Evolutionary conservation across 257 asterid species (phyloP).

Genomic region (Avicennia marina): DNA sequence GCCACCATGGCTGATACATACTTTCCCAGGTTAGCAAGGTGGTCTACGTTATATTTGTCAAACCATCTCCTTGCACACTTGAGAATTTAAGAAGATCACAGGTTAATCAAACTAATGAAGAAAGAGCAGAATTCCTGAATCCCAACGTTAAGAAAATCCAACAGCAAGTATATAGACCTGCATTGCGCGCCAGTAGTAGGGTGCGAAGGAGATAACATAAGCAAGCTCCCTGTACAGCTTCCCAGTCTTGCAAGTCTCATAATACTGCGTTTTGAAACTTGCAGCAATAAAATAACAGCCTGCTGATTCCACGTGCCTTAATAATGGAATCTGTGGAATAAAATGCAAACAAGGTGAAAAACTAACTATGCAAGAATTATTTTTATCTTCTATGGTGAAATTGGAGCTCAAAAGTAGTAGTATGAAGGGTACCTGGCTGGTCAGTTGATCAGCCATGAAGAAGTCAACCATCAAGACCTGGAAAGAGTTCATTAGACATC

Average conservation of each 20-base stretch:
- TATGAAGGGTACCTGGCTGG: conserved; percentile 69
- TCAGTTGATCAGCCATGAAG: conserved; percentile 98
- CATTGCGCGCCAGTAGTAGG: conserved; percentile 97
- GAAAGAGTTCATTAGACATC: neutral
- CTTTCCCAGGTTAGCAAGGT: conserved; percentile 81
- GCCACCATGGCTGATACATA: conserved; percentile 98
- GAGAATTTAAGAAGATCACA: neutral
- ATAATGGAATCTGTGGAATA: conserved; percentile 55
- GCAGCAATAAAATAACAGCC: conserved; percentile 82
- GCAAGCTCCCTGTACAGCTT: conserved; percentile 76
- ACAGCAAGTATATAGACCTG: conserved; percentile 42
- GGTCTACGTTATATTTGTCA: conserved; percentile 64
- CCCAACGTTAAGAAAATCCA: too few species aligned
- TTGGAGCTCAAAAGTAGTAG: neutral
- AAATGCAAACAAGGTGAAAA: neutral
- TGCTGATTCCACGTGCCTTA: conserved; percentile 93
- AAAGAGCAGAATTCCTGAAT: too few species aligned
- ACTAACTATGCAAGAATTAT: neutral
- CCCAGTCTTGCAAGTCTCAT: conserved; percentile 70
- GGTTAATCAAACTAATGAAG: too few species aligned
- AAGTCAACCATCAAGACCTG: conserved; percentile 90
- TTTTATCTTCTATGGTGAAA: too few species aligned
- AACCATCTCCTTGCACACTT: conserved; percentile 93
- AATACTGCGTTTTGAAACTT: conserved; percentile 55
- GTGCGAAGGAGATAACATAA: conserved; percentile 84